Evolutionary conservation across 495 filamentous ascomycete genomes (phyloP), one percentile per base, ranked within the genome.

Genomic region (Letharia columbiana): DNA sequence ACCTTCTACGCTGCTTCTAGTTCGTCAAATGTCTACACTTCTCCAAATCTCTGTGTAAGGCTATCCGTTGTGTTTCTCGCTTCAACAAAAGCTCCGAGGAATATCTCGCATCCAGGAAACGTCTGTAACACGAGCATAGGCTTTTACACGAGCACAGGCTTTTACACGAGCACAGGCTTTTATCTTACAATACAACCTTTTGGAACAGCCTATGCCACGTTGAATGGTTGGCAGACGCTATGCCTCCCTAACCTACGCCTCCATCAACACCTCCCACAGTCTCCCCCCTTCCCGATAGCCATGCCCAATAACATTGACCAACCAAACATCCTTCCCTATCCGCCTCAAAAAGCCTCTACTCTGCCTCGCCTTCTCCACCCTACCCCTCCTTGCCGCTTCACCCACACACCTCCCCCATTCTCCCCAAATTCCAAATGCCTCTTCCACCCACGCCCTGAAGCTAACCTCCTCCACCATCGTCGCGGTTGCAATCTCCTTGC

Each of bases 401-500:
- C 70, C 83, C 81, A 59, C 83, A 31, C 98, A 87, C 67, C 87
- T 82, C 44, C 87, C 88, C 94, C 94, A 98, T 76, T 98, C 94
- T 42, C 81, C 81, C 90, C 93, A 98, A 71, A 97, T 96, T 20
- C 86, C 87, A 80, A 91, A 98, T 4, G 94, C 94, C 80, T 98
- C 94, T 71, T 98, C 95, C 65, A 85, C 84, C 94, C 94, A 98
- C 37, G 92, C 91, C 57, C 87, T 82, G 83, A 98, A 98, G 73
- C 89, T 93, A 63, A 96, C 91, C 68, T 94, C 88, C 75, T 98
- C 94, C 68, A 98, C 96, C 74, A 98, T 98, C 28, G 94, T 98
- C 31, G 94, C 94, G 20, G 94, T 96, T 70, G 95, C 84, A 69
- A 98, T 98, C 79, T 98, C 94, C 77, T 97, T 97, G 28, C 91